Conservation (phyloP, 495 filamentous ascomycete genomes). For the Glonium stellatum region DNA sequence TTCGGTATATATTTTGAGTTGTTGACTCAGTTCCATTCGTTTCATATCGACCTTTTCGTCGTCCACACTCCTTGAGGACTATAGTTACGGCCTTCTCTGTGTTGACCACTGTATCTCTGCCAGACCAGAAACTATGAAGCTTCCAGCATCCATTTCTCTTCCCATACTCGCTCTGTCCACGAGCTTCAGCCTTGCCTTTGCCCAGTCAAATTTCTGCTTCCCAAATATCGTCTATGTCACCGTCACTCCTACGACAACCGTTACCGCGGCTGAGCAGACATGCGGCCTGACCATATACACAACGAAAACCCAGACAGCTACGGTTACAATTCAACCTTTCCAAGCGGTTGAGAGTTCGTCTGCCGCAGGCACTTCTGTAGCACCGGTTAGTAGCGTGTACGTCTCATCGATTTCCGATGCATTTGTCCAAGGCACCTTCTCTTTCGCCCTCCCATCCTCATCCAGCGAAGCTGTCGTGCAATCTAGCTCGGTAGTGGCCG, state of each 20-base stretch:
- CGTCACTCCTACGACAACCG: conserved; percentile 1
- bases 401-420: neutral
- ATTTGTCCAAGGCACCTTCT: neutral
- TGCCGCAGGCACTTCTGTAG: conserved; percentile 6
- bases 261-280: neutral
- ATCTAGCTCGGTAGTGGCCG: neutral
- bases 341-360: conserved; percentile 2
- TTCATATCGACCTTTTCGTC: neutral
- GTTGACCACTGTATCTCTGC: conserved; percentile 8
- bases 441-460: conserved; percentile 10
- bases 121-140: conserved; percentile 20
- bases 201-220: conserved; percentile 4
- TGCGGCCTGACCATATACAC: neutral
- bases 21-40: conserved; percentile 23
- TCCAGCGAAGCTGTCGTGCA: neutral
- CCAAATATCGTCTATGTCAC: conserved; percentile 12
- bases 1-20: neutral
- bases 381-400: neutral
- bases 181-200: conserved; percentile 14
- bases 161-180: conserved; percentile 5
- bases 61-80: conserved; percentile 1
- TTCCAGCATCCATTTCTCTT: neutral
- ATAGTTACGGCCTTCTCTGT: conserved; percentile 3
- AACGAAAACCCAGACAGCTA: neutral
- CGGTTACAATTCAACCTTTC: conserved; percentile 5